Conservation (phyloP, 768 basidiomycete genomes). For the Tricholoma flavovirens region DNA sequence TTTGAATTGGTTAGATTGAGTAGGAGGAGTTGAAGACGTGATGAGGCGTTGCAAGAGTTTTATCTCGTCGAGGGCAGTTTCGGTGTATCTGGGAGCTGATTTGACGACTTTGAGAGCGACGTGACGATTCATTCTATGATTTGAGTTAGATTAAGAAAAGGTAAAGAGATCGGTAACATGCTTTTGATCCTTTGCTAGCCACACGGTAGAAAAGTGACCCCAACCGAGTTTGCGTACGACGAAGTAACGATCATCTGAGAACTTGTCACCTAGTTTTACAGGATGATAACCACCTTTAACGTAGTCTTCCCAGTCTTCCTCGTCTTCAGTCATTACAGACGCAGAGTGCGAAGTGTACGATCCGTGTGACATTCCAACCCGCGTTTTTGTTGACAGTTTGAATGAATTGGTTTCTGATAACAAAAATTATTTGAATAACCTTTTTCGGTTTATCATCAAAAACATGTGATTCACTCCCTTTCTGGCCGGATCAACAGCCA, state of each 20-base stretch:
- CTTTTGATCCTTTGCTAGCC: slow-evolving; percentile 83
- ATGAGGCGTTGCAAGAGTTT: slow-evolving; percentile 95
- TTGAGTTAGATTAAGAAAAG: slow-evolving; percentile 5
- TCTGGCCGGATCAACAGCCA: too few species aligned
- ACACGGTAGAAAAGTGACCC: slow-evolving; percentile 94
- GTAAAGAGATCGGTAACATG: slow-evolving; percentile 28
- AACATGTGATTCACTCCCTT: too few species aligned
- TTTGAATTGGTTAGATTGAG: slow-evolving; percentile 41
- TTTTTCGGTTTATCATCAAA: too few species aligned
- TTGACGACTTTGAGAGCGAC: slow-evolving; percentile 99
- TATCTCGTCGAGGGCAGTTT: slow-evolving; percentile 98
- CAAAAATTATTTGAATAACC: too few species aligned
- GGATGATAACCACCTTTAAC: slow-evolving; percentile 82
- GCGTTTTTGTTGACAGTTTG: too few species aligned
- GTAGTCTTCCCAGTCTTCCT: slow-evolving; percentile 90
- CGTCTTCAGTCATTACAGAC: slow-evolving; percentile 85
- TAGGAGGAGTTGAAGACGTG: slow-evolving; percentile 61
- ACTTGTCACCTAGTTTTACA: slow-evolving; percentile 91
- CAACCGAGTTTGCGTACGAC: slow-evolving; percentile 94
- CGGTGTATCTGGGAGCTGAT: slow-evolving; percentile 93
- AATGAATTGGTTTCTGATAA: too few species aligned
- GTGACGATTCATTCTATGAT: slow-evolving; percentile 80
- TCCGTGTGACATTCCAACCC: slow-evolving; percentile 51
- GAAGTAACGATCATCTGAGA: slow-evolving; percentile 80
- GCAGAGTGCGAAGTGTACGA: slow-evolving; percentile 67